Conservation (phyloP, 129 eudicot genomes). For the Flaveria ramosissima region DNA sequence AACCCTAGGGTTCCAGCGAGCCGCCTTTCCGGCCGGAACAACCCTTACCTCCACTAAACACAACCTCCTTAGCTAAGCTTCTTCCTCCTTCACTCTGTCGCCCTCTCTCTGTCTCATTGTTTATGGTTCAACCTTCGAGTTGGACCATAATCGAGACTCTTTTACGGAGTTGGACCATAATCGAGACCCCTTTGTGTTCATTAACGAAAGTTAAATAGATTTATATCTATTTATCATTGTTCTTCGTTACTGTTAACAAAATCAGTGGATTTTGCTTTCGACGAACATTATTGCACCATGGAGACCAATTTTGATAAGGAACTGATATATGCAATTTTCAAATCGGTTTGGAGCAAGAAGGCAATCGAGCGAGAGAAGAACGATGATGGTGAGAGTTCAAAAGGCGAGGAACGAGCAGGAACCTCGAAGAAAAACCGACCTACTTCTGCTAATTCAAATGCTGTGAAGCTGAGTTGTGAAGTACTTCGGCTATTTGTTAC, state of each 20-base stretch:
- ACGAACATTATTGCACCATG: conserved; percentile 32
- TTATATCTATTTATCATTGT: neutral
- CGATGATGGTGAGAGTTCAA: conserved; percentile 44
- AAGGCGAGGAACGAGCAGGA: conserved; percentile 65
- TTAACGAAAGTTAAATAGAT: too few relatives aligned
- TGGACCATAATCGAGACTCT: too few relatives aligned
- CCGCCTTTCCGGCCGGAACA: too few relatives aligned
- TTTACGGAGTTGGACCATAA: too few relatives aligned
- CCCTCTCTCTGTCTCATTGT: too few relatives aligned
- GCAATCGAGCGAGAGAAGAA: conserved; percentile 62
- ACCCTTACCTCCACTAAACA: too few relatives aligned
- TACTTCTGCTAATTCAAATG: conserved; percentile 79
- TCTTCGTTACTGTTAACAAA: neutral
- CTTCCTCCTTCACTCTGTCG: too few relatives aligned
- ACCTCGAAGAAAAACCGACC: conserved; percentile 68
- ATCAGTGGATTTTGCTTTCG: neutral
- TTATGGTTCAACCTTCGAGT: too few relatives aligned
- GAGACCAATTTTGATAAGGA: conserved; percentile 70
- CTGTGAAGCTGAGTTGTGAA: conserved; percentile 85
- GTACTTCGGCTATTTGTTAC: conserved; percentile 75
- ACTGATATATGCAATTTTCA: conserved; percentile 67
- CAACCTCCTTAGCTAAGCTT: too few relatives aligned
- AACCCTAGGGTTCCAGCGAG: too few relatives aligned
- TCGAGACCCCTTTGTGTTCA: too few relatives aligned
- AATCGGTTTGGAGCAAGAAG: conserved; percentile 60